Base-by-base conservation (phyloP, 2,329 filamentous ascomycete species). In the Talaromyces marneffei region DNA sequence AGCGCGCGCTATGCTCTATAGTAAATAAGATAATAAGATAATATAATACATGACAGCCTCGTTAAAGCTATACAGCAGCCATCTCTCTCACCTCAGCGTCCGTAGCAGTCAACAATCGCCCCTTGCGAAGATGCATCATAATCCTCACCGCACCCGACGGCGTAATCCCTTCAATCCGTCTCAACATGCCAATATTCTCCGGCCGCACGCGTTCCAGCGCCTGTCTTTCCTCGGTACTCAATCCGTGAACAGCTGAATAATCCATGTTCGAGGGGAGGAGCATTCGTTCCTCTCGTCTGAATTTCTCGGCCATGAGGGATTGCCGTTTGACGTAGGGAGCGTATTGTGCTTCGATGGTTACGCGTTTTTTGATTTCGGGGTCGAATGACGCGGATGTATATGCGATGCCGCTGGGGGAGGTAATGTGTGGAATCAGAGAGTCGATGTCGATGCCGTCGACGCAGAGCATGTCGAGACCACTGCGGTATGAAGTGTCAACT, bases 171-270 rank as follows among this genome's bases (percentile, higher is more conserved):
- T 99, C 94, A 10, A 97, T 85, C 14, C 94, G 80, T 54, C 91
- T 82, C 33, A 93, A 93, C 82, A 97, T 94, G 0, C 91, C 93
- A 23, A 99, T 80, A 63, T 85, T 95, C 75, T 95, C 91, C 0
- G 94, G 94, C 57, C 85, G 80, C 1, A 91, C 89, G 2, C 80
- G 78, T 62, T 84, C 82, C 37, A 99, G 79, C 3, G 88, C 82
- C 29, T 85, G 81, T 74, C 85, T 87, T 78, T 97, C 94, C 62
- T 91, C 92, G 39, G 86, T 83, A 60, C 90, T 92, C 57, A 99
- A 79, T 0, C 92, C 92, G 35, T 83, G 79, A 0, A 99, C 82
- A 12, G 75, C 69, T 46, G 85, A 81, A 69, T 97, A 99, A 68
- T 97, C 86, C 14, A 97, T 73, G 66, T 92, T 86, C 0, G 80